Base-by-base conservation (phyloP, 2,329 filamentous ascomycete genomes). In the Colletotrichum chlorophyti region DNA sequence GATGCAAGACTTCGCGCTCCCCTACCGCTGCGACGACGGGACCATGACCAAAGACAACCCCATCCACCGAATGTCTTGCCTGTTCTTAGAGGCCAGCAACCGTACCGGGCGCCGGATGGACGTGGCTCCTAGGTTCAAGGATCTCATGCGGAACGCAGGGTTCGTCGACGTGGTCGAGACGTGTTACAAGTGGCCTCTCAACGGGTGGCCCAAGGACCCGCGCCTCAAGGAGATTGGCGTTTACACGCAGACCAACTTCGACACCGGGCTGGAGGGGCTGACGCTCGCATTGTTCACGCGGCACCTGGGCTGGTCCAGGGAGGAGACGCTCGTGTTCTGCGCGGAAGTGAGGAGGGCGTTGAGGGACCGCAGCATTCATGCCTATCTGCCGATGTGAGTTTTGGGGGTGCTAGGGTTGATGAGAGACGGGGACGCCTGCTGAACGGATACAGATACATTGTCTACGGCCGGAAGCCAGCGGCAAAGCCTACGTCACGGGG, bases 211-310 rank as follows among this genome's bases (percentile, higher is more conserved):
- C n/a, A 65, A 66, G 27, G 70, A 74, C 40, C 52, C 58, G 15
- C 65, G 68, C 53, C 64, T 70, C 50, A 76, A 76, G 65, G 66
- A 72, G 52, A 57, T 75, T 3, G 74, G 75, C 4, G 47, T 48
- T 14, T 72, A 70, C 65, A 58, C 66, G 21, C 58, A 66, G 12
- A 66, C 70, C 40, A 73, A 73, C 37, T 65, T 74, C 19, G 41
- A 61, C 41, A 63, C 58, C 29, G 74, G 72, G 6, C 65, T 70
- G 17, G 71, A 76, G 63, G 67, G 69, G 4, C 70, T 76, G 24
- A 68, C 65, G 17, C 63, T 76, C 46, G 74, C 71, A 6, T 60
- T 74, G 14, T 70, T 75, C 46, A 77, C 74, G 6, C 67, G 72
- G 12, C 69, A 68, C 32, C 63, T 76, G 19, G 69, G 69, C 6